Base-by-base conservation (phyloP, 768 basidiomycete genomes). In the Psilocybe azurescens region DNA sequence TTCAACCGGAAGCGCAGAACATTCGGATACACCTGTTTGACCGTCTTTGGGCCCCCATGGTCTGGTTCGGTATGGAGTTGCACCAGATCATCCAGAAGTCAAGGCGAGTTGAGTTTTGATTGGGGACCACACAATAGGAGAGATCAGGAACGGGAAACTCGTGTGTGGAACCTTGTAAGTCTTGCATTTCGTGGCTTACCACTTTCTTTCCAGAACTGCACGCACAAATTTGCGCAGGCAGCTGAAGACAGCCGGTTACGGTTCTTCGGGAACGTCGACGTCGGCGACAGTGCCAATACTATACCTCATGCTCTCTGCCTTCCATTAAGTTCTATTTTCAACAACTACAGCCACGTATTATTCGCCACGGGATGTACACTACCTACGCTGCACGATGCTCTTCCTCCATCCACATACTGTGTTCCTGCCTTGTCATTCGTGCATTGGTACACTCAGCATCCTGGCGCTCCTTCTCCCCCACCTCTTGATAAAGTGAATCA, bases 51-150 rank as follows among this genome's bases (percentile, higher is more conserved):
- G 89, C 94, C 30, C 97, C 10, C 93, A 97, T 71, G 97, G 97
- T 0, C 83, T 99, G 1, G 95, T 97, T 3, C 82, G 97, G 49
- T 99, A 96, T 70, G 96, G 97, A 0, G 96, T 99, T 13, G 97
- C 97, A 10, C 97, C 97, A 48, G 97, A 99, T 78, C 97, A 99
- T 75, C 95, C 97, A 9, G 97, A 98, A 79, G 96, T 99, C 74
- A 99, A 98, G 86, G 97, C 75, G 66, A 72, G 67, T 65, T 55
- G 51, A 44, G 41, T 44, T 44, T 44, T 44, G 14, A 56, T n/a
- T 20, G 16, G 50, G 49, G 50, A 56, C 53, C 53, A 59, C 54
- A 59, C 46, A 49, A 32, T 14, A 53, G 46, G 18, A 51, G 41
- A 32, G 24, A 44, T 57, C 18, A 30, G 41, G 41, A 38, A 32